Evolutionary conservation across 2,329 filamentous ascomycete species (phyloP), one percentile per base, ranked within the genome.

Genomic region (Escovopsis sp.): DNA sequence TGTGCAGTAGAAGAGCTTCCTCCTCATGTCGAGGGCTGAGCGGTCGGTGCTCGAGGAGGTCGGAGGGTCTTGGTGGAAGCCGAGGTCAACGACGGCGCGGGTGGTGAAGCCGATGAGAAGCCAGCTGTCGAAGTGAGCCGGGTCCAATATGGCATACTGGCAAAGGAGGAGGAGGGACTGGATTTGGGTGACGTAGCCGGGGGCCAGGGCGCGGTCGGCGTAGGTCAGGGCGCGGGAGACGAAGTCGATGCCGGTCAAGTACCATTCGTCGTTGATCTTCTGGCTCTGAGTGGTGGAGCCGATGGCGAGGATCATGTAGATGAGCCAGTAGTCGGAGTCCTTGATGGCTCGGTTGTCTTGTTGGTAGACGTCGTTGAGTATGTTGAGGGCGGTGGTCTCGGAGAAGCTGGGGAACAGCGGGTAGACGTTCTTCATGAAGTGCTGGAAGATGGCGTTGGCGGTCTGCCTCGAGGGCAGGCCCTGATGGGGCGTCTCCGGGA

Each of bases 111-210:
- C 91, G 43, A 95, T 84, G 47, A 95, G 63, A 48, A 91, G 88
- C 88, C 91, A 96, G 52, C 82, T 86, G 54, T 94, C 87, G 54
- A 94, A 95, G 55, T 93, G 86, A 35, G 80, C 76, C 2, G 89
- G 88, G 52, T 96, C 88, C 39, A 94, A 69, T 66, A 91, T 83
- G 3, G 89, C 81, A 58, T 94, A 96, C 51, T 94, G 79, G 0
- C 86, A 87, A 40, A 96, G 73, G 2, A 96, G 68, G 2, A 95
- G 63, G 16, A 96, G 69, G 0, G 87, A 87, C 57, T 94, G 88
- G 13, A 96, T 86, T 51, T 91, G 89, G 2, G 76, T 74, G 20
- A 86, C 75, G 42, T 86, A 85, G 15, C 89, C 89, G 0, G 89
- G 89, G 51, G 81, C 80, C 20, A 98, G 70, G 8, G 94, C 88